A percentile compares a stretch with the other conserved stretches of the same genome.
phyloP scores from a whole-genome alignment of 768 basidiomycete species.

The Leccinum sublutescens region DNA sequence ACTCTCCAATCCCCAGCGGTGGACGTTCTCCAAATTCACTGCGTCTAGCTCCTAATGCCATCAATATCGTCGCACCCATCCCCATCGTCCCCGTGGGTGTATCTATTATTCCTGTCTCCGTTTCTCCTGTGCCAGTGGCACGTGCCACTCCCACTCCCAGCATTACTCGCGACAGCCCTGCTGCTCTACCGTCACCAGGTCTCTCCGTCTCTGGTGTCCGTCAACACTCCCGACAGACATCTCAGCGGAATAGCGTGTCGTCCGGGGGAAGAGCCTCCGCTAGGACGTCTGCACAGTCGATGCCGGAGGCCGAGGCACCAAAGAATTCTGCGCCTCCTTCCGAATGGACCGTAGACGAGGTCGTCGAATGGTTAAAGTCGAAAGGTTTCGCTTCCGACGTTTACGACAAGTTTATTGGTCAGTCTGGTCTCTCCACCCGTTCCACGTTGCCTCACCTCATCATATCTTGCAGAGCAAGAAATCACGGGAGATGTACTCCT shows the following conservation, averaged over 20 bases:
- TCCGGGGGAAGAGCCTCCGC: slow-evolving; percentile 27
- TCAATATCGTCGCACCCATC: slow-evolving; percentile 22
- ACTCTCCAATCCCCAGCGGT: slow-evolving; percentile 18
- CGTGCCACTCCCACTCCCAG: slow-evolving; percentile 28
- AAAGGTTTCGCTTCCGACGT: slow-evolving; percentile 86
- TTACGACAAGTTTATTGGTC: slow-evolving; percentile 84
- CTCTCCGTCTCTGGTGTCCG: slow-evolving; percentile 24
- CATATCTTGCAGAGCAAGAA: slow-evolving; percentile 76
- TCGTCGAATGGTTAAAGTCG: slow-evolving; percentile 80
- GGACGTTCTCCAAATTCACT: slow-evolving; percentile 20
- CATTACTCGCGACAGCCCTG: slow-evolving; percentile 26
- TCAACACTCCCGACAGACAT: slow-evolving; percentile 31
- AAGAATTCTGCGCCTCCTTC: slow-evolving; percentile 48
- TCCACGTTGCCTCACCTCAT: background rate
- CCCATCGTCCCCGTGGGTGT: slow-evolving; percentile 21
- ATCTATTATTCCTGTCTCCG: slow-evolving; percentile 21
- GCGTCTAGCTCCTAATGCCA: slow-evolving; percentile 27
- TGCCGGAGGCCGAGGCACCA: slow-evolving; percentile 19
- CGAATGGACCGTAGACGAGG: slow-evolving; percentile 87
- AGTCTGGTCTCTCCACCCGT: slow-evolving; percentile 22
- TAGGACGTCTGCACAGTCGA: slow-evolving; percentile 15
- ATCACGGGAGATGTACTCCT: slow-evolving; percentile 96
- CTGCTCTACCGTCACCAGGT: slow-evolving; percentile 32
- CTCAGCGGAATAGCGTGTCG: slow-evolving; percentile 44
- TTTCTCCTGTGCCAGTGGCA: slow-evolving; percentile 20